Base-by-base conservation (phyloP, 495 filamentous ascomycete genomes). In the Penicillium taxi region DNA sequence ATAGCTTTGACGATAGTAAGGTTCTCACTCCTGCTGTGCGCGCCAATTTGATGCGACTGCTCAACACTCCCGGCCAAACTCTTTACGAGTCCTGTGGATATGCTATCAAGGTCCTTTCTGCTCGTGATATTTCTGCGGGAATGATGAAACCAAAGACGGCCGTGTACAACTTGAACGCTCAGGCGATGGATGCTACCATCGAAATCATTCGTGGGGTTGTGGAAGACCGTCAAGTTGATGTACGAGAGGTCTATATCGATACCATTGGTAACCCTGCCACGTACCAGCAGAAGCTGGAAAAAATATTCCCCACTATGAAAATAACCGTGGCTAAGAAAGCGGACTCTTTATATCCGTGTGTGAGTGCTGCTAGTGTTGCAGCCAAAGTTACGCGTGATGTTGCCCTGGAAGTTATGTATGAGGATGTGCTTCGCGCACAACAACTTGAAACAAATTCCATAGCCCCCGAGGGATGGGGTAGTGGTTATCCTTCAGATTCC, bases 271-370 rank as follows among this genome's bases (percentile, higher is more conserved):
- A 73, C 25, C 86, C 89, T 5, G 75, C 66, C 4, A 66, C 73
- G 1, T 94, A 98, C 65, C 93, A 96, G 66, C 70, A 69, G 48
- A 86, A 83, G 46, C 64, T 98, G 25, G 84, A 89, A 59, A 68
- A 78, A 21, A 69, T 90, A 14, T 98, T 96, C 53, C 91, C 91
- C 1, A 78, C 77, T 0, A 56, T 78, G 9, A 70, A 71, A 26
- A 81, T 98, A 47, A 94, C 85, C 4, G 91, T 98, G 13, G 84
- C 84, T 2, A 96, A 94, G 65, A 96, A 96, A 72, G 91, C 93
- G 3, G 91, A 98, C 50, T 84, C 80, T 11, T 49, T 96, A 30
- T 98, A 93, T 58, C 93, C 91, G 4, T 88, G 82, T 58, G 91
- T 98, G 13, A 87, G 81, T 41, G 93, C 93, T 11, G 91, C 91